Base-by-base conservation (phyloP, 169 alveolate species). In the Fabrea salina region DNA sequence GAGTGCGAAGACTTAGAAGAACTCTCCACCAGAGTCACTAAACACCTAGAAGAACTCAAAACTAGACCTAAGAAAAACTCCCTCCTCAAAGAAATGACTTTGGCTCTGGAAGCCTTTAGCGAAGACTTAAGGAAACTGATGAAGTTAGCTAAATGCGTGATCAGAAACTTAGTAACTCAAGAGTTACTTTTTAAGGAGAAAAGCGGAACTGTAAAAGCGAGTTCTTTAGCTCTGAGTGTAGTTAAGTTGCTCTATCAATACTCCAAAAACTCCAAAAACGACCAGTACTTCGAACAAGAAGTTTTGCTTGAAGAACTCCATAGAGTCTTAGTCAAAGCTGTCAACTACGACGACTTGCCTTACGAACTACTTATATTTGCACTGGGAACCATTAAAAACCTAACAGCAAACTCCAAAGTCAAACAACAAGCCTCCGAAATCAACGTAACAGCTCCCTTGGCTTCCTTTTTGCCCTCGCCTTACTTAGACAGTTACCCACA, bases 301-400 rank as follows among this genome's bases (percentile, higher is more conserved):
- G 41, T n/a, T 19, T 8, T 68, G 11, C 47, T 40, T 40, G 39
- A 39, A 2, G 44, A 39, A 1, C 32, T 68, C 4, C 19, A 68
- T 68, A 0, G 8, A n/a, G n/a, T 44, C 1, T 16, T 68, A 25
- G 44, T 22, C n/a, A 68, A 68, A 19, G 41, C 44, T 1, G 66
- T 68, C 25, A 16, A 11, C 44, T 19, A 27, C 25, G 78, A 68
- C 40, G 78, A 68, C 39, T 35, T 64, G 0, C 75, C 72, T n/a
- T 76, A 75, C 41, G 91, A 85, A 22, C 11, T 85, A 32, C 75
- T 85, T 8, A 81, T 82, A 56, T 85, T 76, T 49, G 66, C 47
- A 16, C 39, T 85, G 16, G 91, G 91, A 0, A 50, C 64, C 11
- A 5, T 85, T 8, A 85, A 85, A 64, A 82, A 84, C 39, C 58